These are phyloP conservation scores for Peronosclerospora sorghi DNA, from an alignment of 352 stramenopile genomes.

Conservation along the genomic window DNA sequence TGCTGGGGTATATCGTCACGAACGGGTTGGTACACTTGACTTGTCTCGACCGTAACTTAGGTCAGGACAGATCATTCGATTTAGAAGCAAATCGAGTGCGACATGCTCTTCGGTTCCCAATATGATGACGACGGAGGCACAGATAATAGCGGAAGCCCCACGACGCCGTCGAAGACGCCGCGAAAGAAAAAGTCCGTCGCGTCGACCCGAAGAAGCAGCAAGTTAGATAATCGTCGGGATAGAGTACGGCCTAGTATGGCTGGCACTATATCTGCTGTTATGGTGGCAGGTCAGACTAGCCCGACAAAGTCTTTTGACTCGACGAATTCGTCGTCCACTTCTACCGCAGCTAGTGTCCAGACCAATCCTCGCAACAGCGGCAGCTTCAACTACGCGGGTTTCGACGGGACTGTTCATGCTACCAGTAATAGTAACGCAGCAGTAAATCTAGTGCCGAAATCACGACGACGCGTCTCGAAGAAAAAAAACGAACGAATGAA, in stretches of 20 bases:
- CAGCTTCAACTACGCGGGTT: constrained; percentile 11
- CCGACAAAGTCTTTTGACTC: constrained; percentile 25
- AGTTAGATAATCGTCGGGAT: constrained; percentile 6
- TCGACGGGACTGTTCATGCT: neutral
- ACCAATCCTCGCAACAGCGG: constrained; percentile 8
- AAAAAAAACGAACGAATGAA: constrained; percentile 19
- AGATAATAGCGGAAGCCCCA: constrained; percentile 24
- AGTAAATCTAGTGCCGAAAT: constrained; percentile 12
- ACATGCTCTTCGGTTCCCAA: constrained; percentile 40
- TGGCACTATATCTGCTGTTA: constrained; percentile 9
- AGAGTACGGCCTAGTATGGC: constrained; percentile 11
- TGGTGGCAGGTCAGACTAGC: constrained; percentile 9
- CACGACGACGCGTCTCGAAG: constrained; percentile 15
- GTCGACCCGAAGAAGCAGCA: constrained; percentile 3
- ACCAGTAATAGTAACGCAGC: constrained; percentile 1
- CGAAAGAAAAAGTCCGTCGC: constrained; percentile 25
- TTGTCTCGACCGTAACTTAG: too few species aligned
- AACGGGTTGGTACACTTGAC: neutral
- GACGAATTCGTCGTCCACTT: constrained; percentile 25
- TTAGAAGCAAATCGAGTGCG: neutral
- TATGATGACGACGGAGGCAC: constrained; percentile 37
- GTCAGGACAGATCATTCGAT: too few species aligned
- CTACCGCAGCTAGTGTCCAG: constrained; percentile 15
- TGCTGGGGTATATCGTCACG: neutral
- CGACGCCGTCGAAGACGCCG: constrained; percentile 19